A percentile compares a stretch with the other conserved stretches of the same genome.
phyloP scores from a whole-genome alignment of 164 flowering plant species.

The Paratinospora sagittata region DNA sequence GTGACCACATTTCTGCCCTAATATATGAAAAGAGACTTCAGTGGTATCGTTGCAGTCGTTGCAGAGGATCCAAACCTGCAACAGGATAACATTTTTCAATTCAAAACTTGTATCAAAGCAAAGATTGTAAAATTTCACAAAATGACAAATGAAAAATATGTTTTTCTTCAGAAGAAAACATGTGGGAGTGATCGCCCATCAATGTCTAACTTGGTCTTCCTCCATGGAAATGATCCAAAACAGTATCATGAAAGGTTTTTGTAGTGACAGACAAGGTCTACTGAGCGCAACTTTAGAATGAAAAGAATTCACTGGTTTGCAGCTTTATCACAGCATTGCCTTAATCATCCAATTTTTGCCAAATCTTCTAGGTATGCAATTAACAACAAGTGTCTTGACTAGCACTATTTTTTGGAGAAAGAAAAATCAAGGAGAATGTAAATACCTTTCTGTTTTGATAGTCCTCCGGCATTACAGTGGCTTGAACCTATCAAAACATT shows the following conservation, averaged over 20 bases:
- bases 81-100: neutral
- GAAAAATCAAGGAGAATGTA: constrained; percentile 7
- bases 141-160: too few species aligned
- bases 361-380: neutral
- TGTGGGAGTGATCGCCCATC: too few species aligned
- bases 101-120: neutral
- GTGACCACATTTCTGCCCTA: constrained; percentile 83
- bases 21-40: constrained; percentile 69
- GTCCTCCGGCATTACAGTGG: constrained; percentile 82
- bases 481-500: constrained; percentile 53
- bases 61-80: constrained; percentile 93
- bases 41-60: constrained; percentile 89
- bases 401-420: constrained; percentile 1
- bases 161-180: too few species aligned
- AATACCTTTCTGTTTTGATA: constrained; percentile 71
- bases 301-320: neutral
- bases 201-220: too few species aligned
- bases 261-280: neutral
- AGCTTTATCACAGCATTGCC: neutral
- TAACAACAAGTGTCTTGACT: neutral
- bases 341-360: neutral
- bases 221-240: too few species aligned
- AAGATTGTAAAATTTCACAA: neutral
- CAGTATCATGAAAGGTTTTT: too few species aligned
- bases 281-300: neutral